Evolutionary conservation across 495 filamentous ascomycete species (phyloP).

Genomic region (Podospora bellae-mahoneyi): DNA sequence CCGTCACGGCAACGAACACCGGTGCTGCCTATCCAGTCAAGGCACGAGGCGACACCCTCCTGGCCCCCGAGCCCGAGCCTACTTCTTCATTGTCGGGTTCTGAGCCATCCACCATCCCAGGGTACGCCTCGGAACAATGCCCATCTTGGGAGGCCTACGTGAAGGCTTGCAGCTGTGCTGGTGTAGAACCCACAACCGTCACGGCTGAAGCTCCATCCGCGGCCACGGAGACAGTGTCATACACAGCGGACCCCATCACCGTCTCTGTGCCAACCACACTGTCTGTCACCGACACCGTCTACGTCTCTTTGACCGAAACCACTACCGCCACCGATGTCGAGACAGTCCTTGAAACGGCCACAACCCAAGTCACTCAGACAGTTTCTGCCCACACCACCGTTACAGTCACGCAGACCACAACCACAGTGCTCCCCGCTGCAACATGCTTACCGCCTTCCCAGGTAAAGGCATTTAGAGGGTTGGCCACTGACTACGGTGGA

Average conservation of each 20-base stretch:
- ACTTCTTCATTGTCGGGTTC: background rate
- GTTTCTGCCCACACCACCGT: background rate
- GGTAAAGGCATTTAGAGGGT: conserved; percentile 11
- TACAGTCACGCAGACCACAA: conserved; percentile 1
- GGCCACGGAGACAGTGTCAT: conserved; percentile 13
- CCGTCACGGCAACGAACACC: background rate
- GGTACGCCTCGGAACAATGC: conserved; percentile 18
- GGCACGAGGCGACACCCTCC: conserved; percentile 1
- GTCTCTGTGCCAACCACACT: conserved; percentile 6
- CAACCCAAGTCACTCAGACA: background rate
- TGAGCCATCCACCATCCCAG: conserved; percentile 5
- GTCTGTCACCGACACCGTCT: conserved; percentile 8
- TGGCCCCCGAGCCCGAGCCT: background rate
- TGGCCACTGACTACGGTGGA: conserved; percentile 3
- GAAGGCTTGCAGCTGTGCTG: conserved; percentile 20
- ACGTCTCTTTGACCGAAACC: conserved; percentile 12
- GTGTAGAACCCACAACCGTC: conserved; percentile 12
- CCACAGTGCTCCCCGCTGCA: conserved; percentile 4
- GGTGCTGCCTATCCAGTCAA: background rate
- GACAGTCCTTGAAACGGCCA: conserved; percentile 15
- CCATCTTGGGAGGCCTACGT: conserved; percentile 20
- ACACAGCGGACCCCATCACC: conserved; percentile 8
- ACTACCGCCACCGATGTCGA: conserved; percentile 15
- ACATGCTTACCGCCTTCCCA: background rate
- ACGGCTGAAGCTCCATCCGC: conserved; percentile 1